These are phyloP conservation scores for Capsicum pubescens DNA, from an alignment of 257 asterid genomes.

Conservation along the genomic window DNA sequence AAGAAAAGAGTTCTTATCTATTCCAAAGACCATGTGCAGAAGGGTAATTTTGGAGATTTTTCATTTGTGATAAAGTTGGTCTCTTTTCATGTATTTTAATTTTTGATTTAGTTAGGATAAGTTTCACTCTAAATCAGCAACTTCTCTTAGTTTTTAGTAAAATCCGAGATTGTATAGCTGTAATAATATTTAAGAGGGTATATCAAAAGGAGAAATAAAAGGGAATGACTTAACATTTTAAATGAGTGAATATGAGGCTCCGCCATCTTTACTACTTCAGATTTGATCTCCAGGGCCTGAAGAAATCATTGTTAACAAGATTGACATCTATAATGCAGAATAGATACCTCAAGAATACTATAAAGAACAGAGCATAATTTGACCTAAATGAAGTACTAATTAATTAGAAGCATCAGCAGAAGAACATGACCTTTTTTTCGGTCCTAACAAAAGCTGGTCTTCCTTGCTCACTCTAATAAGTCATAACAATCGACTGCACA, in stretches of 20 bases:
- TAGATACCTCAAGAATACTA: neutral
- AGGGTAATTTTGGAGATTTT: no score
- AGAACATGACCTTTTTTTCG: constrained; percentile 44
- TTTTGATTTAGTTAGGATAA: no score
- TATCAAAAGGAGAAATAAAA: neutral
- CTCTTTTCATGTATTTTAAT: no score
- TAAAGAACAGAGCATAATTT: constrained; percentile 15
- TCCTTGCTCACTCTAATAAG: constrained; percentile 50
- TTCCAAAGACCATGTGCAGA: no score
- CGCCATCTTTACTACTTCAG: constrained; percentile 42
- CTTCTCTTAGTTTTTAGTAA: no score
- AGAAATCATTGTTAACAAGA: constrained; percentile 16
- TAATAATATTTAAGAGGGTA: no score
- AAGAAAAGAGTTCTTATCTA: no score
- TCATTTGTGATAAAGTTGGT: no score
- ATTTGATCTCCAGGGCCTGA: constrained; percentile 49
- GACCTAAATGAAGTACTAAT: neutral
- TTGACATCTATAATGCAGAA: constrained; percentile 17
- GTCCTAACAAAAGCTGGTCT: constrained; percentile 43
- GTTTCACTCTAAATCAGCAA: no score
- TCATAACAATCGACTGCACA: constrained; percentile 45
- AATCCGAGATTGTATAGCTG: no score
- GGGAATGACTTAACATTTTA: constrained; percentile 41
- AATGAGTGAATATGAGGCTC: constrained; percentile 42
- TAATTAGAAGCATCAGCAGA: neutral